Evolutionary conservation across 2,329 filamentous ascomycete species (phyloP).

Genomic region (Aspergillus spinulosporus): DNA sequence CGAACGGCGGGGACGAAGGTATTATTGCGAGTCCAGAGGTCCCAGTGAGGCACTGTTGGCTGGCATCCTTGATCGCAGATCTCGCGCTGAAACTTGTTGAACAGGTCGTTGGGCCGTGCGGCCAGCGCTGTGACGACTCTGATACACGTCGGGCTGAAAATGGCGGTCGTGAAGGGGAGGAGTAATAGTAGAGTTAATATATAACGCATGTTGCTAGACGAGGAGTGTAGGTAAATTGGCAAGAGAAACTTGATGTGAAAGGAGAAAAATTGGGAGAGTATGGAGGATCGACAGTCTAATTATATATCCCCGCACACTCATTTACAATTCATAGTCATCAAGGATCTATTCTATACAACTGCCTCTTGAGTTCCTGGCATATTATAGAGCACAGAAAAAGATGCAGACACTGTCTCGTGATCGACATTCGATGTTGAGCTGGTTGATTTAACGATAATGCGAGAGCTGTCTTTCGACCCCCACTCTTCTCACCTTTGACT

Average conservation of each 20-base stretch:
- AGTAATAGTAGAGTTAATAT: constrained; percentile 22
- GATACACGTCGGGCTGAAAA: constrained; percentile 66
- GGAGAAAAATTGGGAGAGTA: not conserved
- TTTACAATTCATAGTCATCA: not conserved
- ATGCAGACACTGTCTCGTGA: not conserved
- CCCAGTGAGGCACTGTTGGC: constrained; percentile 38
- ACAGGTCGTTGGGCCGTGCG: constrained; percentile 32
- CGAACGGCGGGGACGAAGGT: constrained; percentile 39
- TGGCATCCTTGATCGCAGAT: constrained; percentile 37
- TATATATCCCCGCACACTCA: not conserved
- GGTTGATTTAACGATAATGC: constrained; percentile 4
- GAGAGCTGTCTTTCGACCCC: not conserved
- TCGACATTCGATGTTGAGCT: not conserved
- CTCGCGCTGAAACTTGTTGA: constrained; percentile 36
- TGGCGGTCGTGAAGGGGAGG: constrained; percentile 24
- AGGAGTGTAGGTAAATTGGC: not conserved
- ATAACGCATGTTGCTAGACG: constrained; percentile 23
- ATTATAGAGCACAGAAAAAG: no score
- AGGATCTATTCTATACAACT: no score
- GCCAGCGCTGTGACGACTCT: constrained; percentile 75
- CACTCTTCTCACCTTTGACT: not conserved
- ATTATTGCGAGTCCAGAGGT: constrained; percentile 40
- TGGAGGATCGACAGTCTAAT: not conserved
- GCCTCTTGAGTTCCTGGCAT: no score
- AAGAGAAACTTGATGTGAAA: not conserved